Base-by-base conservation (phyloP, 768 basidiomycete species). In the Leccinum disarticulatum region DNA sequence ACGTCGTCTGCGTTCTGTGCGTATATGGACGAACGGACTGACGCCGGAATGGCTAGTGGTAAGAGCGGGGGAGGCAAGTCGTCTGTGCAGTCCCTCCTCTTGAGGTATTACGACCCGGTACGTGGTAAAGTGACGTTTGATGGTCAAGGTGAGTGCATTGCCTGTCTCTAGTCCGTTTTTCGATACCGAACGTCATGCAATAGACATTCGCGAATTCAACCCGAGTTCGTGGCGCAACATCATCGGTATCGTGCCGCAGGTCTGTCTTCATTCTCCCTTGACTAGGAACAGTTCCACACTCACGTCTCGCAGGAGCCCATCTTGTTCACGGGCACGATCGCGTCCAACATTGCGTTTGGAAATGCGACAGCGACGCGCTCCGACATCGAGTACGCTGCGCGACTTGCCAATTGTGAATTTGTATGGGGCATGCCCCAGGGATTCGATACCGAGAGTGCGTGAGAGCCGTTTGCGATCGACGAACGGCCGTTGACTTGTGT, bases 51-150 rank as follows among this genome's bases (percentile, higher is more conserved):
- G 31, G 10, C 31, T 62, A 95, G 93, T 11, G 96, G 96, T 3
- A 87, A 86, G 72, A 95, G 93, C 66, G 96, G 96, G 8, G 88
- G 93, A 57, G 96, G 96, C 56, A 98, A 98, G 77, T 94, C 91
- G 7, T 95, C 93, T 3, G 80, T 96, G 35, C 93, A 95, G 67
- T 88, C 91, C 11, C 80, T 98, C 19, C 81, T 96, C 51, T 76
- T 94, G 61, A 80, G 93, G 58, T 96, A 93, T 76, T 96, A 96
- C 68, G 93, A 95, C 63, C 94, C 94, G 1, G 78, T 87, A n/a
- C 77, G 81, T 49, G 94, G 94, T 3, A 87, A 81, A 61, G 84
- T 96, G 28, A 90, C 89, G 0, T 95, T 88, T 65, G 89, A 95
- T 68, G 91, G 91, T 1, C 85, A 90, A 80, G 92, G 93, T 91